Percentiles rank a stretch among this genome's conserved stretches.
Conservation (phyloP, 495 filamentous ascomycete genomes). For the Staphylotrichum tortipilum region DNA sequence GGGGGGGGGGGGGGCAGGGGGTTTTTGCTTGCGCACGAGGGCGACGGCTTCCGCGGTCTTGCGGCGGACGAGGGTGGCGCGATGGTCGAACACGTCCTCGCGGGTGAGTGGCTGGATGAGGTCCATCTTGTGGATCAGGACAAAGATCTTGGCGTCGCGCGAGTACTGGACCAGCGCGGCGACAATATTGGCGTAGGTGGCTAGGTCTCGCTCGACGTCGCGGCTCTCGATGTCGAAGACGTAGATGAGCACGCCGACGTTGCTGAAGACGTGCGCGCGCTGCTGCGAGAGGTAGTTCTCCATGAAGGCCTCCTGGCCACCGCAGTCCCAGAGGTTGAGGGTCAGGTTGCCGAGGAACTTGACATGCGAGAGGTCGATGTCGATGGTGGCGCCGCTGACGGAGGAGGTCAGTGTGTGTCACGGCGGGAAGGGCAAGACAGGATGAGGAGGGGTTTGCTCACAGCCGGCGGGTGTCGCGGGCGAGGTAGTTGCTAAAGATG, state of each 20-base stretch:
- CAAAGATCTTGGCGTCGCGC: conserved; percentile 75
- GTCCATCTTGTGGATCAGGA: conserved; percentile 97
- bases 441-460: conserved; percentile 18
- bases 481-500: conserved; percentile 96
- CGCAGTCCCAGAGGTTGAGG: conserved; percentile 97
- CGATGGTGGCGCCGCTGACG: conserved; percentile 89
- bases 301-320: conserved; percentile 97
- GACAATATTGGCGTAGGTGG: conserved; percentile 81
- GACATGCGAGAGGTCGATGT: conserved; percentile 95
- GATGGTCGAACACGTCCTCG: conserved; percentile 71
- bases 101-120: conserved; percentile 75
- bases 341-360: conserved; percentile 97
- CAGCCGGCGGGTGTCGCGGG: conserved; percentile 85
- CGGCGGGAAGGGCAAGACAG: neutral
- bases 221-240: conserved; percentile 97
- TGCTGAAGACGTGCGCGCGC: conserved; percentile 89
- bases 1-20: conserved; percentile 11
- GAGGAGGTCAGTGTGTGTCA: neutral
- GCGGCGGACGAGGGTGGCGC: conserved; percentile 60
- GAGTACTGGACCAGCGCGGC: conserved; percentile 77
- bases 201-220: conserved; percentile 82
- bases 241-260: conserved; percentile 95
- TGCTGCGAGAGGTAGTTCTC: conserved; percentile 94
- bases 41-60: conserved; percentile 62
- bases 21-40: conserved; percentile 27